A percentile compares a stretch with the other conserved stretches of the same genome.
phyloP scores from a whole-genome alignment of 2,329 filamentous ascomycete species.

The Gliomastix tumulicola region DNA sequence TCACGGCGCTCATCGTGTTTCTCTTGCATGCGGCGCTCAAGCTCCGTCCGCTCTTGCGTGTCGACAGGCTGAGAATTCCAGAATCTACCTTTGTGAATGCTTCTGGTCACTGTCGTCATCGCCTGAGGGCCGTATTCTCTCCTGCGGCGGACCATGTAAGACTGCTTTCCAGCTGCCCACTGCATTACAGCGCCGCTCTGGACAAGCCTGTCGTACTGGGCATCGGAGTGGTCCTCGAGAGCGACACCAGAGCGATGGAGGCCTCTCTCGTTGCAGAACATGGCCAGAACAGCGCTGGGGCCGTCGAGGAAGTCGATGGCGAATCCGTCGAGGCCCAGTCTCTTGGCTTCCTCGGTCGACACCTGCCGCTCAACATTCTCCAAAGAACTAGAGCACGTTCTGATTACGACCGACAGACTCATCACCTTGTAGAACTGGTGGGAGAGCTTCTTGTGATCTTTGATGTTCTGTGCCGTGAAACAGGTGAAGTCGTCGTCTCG shows the following conservation, averaged over 20 bases:
- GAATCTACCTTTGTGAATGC: constrained; percentile 52
- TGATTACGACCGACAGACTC: constrained; percentile 65
- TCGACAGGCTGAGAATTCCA: constrained; percentile 80
- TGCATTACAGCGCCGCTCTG: constrained; percentile 49
- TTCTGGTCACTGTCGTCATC: constrained; percentile 60
- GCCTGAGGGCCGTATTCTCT: constrained; percentile 74
- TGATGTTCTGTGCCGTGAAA: constrained; percentile 69
- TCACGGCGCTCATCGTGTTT: constrained; percentile 23
- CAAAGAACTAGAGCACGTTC: constrained; percentile 50
- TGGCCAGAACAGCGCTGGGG: constrained; percentile 75
- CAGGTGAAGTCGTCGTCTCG: constrained; percentile 47
- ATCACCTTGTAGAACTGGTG: constrained; percentile 55
- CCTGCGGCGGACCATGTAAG: constrained; percentile 61
- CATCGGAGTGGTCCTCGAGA: constrained; percentile 54
- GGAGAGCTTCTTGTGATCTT: constrained; percentile 70
- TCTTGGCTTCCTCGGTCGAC: constrained; percentile 43
- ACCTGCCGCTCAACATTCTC: constrained; percentile 48
- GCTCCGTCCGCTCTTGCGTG: constrained; percentile 50
- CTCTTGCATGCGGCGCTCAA: constrained; percentile 47
- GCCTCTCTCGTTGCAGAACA: constrained; percentile 71
- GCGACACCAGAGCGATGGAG: constrained; percentile 64
- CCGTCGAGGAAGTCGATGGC: constrained; percentile 73
- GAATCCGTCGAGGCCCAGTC: constrained; percentile 70
- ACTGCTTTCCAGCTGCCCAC: constrained; percentile 63
- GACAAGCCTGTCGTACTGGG: constrained; percentile 61